Evolutionary conservation across 2,329 filamentous ascomycete genomes (phyloP).

Genomic region (Cordyceps farinosa): DNA sequence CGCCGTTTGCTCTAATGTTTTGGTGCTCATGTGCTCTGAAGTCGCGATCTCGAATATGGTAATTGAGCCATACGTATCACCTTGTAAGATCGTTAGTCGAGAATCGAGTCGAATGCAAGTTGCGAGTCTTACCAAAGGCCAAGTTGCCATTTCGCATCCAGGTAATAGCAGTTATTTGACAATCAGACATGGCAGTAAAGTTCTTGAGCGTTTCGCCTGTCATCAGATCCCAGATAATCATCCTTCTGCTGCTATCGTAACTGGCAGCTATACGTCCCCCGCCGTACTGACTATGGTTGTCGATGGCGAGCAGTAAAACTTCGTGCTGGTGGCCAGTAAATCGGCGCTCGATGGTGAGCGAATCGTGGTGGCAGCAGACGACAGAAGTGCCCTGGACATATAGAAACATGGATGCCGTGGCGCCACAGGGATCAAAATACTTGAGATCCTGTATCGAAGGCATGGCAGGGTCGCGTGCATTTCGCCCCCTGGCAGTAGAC

Average conservation of each 20-base stretch:
- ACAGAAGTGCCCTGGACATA: slow-evolving; percentile 81
- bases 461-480: slow-evolving; percentile 43
- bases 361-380: slow-evolving; percentile 89
- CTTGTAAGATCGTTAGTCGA: slow-evolving; percentile 41
- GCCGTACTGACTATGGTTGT: slow-evolving; percentile 85
- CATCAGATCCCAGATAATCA: slow-evolving; percentile 95
- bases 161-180: slow-evolving; percentile 68
- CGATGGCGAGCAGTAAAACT: slow-evolving; percentile 78
- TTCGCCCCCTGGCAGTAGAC: slow-evolving; percentile 44
- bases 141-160: slow-evolving; percentile 99
- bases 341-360: slow-evolving; percentile 78
- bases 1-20: slow-evolving; percentile 87
- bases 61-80: slow-evolving; percentile 87
- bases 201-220: slow-evolving; percentile 85
- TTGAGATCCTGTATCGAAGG: slow-evolving; percentile 46
- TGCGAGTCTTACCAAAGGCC: slow-evolving; percentile 73
- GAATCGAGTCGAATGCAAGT: neutral
- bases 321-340: slow-evolving; percentile 83
- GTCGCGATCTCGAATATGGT: slow-evolving; percentile 92
- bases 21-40: slow-evolving; percentile 84
- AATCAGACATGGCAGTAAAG: slow-evolving; percentile 82
- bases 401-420: slow-evolving; percentile 85
- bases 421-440: slow-evolving; percentile 81
- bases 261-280: slow-evolving; percentile 84
- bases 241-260: slow-evolving; percentile 85